A percentile compares a stretch with the other conserved stretches of the same genome.
These are phyloP conservation scores for Scheffersomyces quercinus DNA, from an alignment of 1,139 yeast species.

Conservation along the genomic window DNA sequence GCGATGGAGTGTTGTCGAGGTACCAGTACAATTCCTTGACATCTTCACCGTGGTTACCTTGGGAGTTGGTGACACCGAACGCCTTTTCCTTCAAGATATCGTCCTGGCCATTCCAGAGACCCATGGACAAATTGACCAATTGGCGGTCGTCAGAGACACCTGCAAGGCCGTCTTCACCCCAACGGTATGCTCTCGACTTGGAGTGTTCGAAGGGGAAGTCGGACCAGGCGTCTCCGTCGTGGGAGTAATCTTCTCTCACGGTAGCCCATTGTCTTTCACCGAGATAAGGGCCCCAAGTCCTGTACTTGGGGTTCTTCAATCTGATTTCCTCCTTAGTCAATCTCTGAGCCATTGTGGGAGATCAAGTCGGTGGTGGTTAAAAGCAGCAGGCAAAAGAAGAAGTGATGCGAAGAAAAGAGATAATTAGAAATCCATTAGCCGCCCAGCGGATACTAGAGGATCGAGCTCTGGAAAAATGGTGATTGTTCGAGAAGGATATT, in stretches of 20 bases:
- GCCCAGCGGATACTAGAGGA: no score
- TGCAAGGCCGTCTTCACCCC: slow-evolving; percentile 98
- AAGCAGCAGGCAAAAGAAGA: no score
- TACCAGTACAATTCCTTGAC: slow-evolving; percentile 82
- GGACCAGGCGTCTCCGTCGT: slow-evolving; percentile 90
- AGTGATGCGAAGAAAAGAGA: no score
- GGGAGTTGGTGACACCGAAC: slow-evolving; percentile 89
- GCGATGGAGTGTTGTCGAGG: slow-evolving; percentile 90
- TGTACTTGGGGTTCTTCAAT: slow-evolving; percentile 57
- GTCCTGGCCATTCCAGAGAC: slow-evolving; percentile 92
- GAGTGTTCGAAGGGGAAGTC: slow-evolving; percentile 89
- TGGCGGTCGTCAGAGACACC: slow-evolving; percentile 91
- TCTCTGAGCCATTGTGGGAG: not conserved
- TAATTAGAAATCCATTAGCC: no score
- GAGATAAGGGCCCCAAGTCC: slow-evolving; percentile 86
- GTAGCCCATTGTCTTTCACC: slow-evolving; percentile 95
- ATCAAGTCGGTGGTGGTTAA: no score
- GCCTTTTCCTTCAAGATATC: slow-evolving; percentile 82
- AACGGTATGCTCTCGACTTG: slow-evolving; percentile 77
- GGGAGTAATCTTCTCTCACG: slow-evolving; percentile 89
- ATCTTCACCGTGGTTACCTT: slow-evolving; percentile 96
- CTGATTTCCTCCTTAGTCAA: slow-evolving; percentile 68
- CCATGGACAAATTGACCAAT: slow-evolving; percentile 72
- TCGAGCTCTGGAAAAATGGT: no score
- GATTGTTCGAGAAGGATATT: no score